These are phyloP conservation scores for Mycosphaerella sp. DNA, from an alignment of 2,329 filamentous ascomycete species.

Conservation along the genomic window DNA sequence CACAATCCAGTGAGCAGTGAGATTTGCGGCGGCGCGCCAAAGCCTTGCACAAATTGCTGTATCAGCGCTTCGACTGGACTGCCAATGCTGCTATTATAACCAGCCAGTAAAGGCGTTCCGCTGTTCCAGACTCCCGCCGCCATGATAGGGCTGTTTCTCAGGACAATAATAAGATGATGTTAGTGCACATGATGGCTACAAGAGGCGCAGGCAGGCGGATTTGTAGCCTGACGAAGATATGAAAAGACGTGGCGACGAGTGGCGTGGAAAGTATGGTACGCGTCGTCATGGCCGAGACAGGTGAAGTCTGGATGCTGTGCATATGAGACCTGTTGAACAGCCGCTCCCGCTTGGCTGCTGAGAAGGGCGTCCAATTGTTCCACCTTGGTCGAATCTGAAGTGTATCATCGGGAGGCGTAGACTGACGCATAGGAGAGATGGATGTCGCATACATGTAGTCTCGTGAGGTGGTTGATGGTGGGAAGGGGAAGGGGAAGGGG, in stretches of 20 bases:
- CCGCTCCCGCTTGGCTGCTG: neutral
- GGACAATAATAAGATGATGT: neutral
- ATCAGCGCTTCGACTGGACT: neutral
- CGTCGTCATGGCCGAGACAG: neutral
- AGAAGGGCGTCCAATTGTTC: neutral
- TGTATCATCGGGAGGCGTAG: no score
- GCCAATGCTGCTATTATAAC: neutral
- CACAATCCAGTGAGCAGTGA: neutral
- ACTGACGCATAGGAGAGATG: no score
- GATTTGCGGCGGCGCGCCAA: neutral
- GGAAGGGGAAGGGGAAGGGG: no score
- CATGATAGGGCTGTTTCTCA: conserved; percentile 1
- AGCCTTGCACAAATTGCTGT: conserved; percentile 1
- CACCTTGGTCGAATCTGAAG: no score
- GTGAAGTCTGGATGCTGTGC: neutral
- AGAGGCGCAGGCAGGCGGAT: neutral
- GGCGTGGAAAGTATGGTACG: neutral
- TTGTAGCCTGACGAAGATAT: neutral
- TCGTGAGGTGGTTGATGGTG: no score
- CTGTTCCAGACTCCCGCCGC: neutral
- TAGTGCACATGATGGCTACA: neutral
- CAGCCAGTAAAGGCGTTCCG: neutral
- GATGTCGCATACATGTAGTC: no score
- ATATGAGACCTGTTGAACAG: neutral
- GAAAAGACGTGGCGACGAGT: neutral